phyloP scores from a whole-genome alignment of 352 stramenopile species.

The Plasmopara viticola region DNA sequence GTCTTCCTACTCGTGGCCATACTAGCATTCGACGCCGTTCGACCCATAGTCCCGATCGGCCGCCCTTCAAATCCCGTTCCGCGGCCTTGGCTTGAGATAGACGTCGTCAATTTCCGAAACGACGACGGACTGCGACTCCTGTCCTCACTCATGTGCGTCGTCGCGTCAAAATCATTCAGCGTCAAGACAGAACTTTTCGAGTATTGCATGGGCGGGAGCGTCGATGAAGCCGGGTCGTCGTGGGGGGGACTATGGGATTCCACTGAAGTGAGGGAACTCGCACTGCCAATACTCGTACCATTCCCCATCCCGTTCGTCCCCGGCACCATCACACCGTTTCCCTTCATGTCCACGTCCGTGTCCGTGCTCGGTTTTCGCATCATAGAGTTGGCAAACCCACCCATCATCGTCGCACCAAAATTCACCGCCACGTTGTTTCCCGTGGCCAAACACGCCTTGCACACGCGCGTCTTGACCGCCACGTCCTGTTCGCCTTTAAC shows the following conservation, averaged over 20 bases:
- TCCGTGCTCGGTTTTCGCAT: constrained; percentile 20
- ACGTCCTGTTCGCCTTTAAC: constrained; percentile 49
- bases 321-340: constrained; percentile 2
- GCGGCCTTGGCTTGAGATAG: constrained; percentile 23
- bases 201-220: constrained; percentile 16
- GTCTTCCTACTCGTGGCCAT: constrained; percentile 33
- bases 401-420: constrained; percentile 19
- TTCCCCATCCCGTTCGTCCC: constrained; percentile 11
- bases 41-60: constrained; percentile 25
- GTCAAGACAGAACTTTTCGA: constrained; percentile 36
- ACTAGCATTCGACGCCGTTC: constrained; percentile 29
- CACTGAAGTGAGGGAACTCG: constrained; percentile 45
- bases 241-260: constrained; percentile 36
- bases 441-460: constrained; percentile 72
- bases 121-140: constrained; percentile 22
- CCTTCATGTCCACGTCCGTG: constrained; percentile 27
- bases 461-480: constrained; percentile 60
- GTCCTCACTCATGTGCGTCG: constrained; percentile 28
- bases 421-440: constrained; percentile 29
- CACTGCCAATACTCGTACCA: constrained; percentile 35
- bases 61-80: constrained; percentile 25
- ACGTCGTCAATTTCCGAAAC: constrained; percentile 18
- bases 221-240: constrained; percentile 25
- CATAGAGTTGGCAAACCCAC: constrained; percentile 14
- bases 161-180: constrained; percentile 40